phyloP scores from a whole-genome alignment of 2,329 filamentous ascomycete genomes.

The Sporothrix globosa region DNA sequence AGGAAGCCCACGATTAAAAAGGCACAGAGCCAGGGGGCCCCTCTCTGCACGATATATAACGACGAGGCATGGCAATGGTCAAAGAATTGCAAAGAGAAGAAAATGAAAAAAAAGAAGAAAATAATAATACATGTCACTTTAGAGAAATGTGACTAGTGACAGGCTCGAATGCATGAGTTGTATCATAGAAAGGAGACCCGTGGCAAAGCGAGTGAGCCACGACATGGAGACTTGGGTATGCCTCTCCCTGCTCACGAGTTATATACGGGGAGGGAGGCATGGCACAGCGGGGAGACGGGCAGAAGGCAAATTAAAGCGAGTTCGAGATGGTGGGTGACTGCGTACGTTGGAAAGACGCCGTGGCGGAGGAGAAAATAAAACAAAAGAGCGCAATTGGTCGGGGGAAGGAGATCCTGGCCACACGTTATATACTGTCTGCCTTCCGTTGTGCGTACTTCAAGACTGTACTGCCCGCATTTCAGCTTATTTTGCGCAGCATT shows the following conservation, averaged over 20 bases:
- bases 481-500: conserved; percentile 5
- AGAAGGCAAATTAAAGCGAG: conserved; percentile 10
- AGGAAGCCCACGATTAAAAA: too few relatives aligned
- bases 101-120: neutral
- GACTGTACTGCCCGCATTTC: neutral
- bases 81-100: neutral
- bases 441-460: neutral
- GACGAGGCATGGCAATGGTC: conserved; percentile 11
- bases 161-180: neutral
- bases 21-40: neutral
- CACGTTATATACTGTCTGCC: neutral
- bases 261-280: neutral
- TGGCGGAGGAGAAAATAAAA: neutral
- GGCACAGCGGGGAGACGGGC: conserved; percentile 22
- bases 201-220: neutral
- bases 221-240: neutral
- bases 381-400: conserved; percentile 13
- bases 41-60: neutral
- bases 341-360: neutral
- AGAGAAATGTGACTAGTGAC: neutral
- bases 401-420: neutral
- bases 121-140: neutral
- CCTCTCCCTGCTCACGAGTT: neutral
- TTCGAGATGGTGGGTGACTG: neutral
- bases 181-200: neutral